Evolutionary conservation across 2,329 filamentous ascomycete genomes (phyloP).

Genomic region (Aspergillus persii): DNA sequence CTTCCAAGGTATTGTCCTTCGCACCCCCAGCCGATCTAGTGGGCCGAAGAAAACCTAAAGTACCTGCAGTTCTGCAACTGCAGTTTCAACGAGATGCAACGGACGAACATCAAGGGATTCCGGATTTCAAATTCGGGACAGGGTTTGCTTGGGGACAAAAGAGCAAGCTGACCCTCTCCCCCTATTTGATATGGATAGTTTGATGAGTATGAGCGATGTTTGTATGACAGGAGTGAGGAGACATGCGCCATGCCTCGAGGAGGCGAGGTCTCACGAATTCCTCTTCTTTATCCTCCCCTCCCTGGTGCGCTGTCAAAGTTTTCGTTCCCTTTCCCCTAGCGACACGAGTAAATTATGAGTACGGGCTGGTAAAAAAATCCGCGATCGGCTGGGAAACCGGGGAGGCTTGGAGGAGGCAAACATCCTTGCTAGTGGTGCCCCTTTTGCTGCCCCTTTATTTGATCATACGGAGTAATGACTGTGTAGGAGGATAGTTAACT

Average conservation of each 20-base stretch:
- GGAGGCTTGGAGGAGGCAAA: conserved; percentile 1
- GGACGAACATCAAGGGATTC: not conserved
- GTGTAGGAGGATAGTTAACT: not conserved
- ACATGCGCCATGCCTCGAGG: not conserved
- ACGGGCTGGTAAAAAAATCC: conserved; percentile 8
- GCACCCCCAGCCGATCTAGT: not conserved
- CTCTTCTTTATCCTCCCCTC: not conserved
- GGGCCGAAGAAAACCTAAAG: not conserved
- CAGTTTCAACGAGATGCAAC: not conserved
- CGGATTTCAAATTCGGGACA: not conserved
- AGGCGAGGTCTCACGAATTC: not conserved
- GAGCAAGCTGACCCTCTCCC: not conserved
- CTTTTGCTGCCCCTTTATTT: conserved; percentile 9
- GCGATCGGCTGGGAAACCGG: conserved; percentile 5
- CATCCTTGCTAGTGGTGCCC: conserved; percentile 16
- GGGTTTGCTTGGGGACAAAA: not conserved
- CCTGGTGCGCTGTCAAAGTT: not conserved
- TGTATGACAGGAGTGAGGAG: not conserved
- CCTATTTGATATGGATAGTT: not conserved
- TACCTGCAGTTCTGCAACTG: not conserved
- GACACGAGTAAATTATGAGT: conserved; percentile 1
- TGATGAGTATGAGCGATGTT: not conserved
- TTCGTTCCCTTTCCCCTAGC: not conserved
- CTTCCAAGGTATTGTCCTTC: not conserved
- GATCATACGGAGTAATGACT: not conserved